Evolutionary conservation across 371 early-diverging fungal species (phyloP).

Genomic region (Cokeromyces recurvatus): DNA sequence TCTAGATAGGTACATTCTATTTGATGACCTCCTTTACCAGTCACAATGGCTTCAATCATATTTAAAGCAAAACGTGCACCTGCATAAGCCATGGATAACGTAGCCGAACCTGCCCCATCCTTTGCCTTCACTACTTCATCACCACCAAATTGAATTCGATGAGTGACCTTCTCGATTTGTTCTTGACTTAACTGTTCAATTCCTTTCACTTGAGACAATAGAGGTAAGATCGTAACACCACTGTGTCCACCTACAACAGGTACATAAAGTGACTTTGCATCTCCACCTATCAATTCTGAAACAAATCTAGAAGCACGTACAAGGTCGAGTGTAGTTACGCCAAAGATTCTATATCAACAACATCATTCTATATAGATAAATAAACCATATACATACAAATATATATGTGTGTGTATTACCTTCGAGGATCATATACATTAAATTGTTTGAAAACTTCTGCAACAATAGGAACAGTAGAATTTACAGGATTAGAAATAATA

Average conservation of each 20-base stretch:
- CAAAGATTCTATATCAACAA: constrained; percentile 65
- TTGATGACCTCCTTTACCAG: constrained; percentile 52
- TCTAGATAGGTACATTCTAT: constrained; percentile 81
- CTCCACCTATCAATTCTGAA: constrained; percentile 46
- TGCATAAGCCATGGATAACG: constrained; percentile 89
- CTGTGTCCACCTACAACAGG: constrained; percentile 93
- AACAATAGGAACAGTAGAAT: constrained; percentile 98
- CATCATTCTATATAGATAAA: too few relatives aligned
- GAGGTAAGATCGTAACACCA: constrained; percentile 85
- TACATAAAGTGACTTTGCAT: constrained; percentile 57
- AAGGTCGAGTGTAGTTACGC: constrained; percentile 88
- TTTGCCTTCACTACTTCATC: constrained; percentile 96
- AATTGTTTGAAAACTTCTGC: constrained; percentile 92
- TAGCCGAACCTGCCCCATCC: constrained; percentile 78
- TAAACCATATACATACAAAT: too few relatives aligned
- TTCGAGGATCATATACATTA: constrained; percentile 84
- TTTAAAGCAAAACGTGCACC: constrained; percentile 81
- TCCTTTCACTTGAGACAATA: constrained; percentile 60
- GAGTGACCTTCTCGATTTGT: constrained; percentile 70
- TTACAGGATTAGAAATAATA: constrained; percentile 99
- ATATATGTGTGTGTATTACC: constrained; percentile 33
- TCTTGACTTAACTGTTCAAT: constrained; percentile 60
- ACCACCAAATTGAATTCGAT: constrained; percentile 92
- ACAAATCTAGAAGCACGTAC: constrained; percentile 88
- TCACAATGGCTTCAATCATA: constrained; percentile 65